A percentile compares a stretch with the other conserved stretches of the same genome.
Conservation (phyloP, 179 eudicot species). For the Beta macrorhiza region DNA sequence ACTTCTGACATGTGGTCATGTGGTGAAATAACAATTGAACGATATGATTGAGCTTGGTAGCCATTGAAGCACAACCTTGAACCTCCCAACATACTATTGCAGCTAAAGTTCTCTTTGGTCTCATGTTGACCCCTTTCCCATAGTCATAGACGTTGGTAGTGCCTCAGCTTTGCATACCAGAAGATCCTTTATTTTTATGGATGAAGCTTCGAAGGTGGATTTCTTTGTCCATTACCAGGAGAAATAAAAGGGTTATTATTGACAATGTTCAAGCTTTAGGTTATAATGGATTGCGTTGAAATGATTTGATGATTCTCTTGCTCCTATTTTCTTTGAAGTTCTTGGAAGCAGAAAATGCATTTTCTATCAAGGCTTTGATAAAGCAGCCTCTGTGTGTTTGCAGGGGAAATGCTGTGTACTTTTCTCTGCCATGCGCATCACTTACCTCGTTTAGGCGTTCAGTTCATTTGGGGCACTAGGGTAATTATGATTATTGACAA, state of each 20-base stretch:
- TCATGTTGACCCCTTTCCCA: background rate
- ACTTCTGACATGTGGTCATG: background rate
- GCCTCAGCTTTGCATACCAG: background rate
- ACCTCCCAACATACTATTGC: background rate
- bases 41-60: background rate
- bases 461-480: background rate
- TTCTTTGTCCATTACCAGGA: background rate
- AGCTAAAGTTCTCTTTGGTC: background rate
- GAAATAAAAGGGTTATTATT: background rate
- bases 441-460: background rate
- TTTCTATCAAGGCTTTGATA: background rate
- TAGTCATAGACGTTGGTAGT: background rate
- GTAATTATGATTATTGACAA: background rate
- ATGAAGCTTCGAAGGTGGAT: background rate
- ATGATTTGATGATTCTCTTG: background rate
- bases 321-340: background rate
- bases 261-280: background rate
- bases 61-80: background rate
- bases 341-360: background rate
- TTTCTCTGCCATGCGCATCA: background rate
- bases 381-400: background rate
- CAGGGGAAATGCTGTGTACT: background rate
- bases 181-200: background rate
- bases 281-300: background rate
- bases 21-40: background rate